These are phyloP conservation scores for Ophiostoma ulmi DNA, from an alignment of 2,329 filamentous ascomycete species.

Conservation along the genomic window DNA sequence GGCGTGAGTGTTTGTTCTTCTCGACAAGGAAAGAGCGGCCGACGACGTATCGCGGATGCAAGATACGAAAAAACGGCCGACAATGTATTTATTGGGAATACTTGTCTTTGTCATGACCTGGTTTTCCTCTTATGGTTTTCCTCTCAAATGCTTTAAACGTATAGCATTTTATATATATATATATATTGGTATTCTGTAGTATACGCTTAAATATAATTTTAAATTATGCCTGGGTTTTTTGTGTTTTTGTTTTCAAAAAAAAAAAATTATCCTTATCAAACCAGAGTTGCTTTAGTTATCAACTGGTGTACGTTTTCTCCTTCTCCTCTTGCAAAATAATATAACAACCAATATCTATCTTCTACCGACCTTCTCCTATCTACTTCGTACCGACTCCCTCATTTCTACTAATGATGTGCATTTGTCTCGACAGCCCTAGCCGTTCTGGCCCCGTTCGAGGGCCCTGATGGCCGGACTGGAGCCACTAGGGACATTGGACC, in stretches of 20 bases:
- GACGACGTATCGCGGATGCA: not conserved
- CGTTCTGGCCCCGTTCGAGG: constrained; percentile 6
- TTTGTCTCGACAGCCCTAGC: constrained; percentile 5
- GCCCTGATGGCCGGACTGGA: constrained; percentile 9
- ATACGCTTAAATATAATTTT: no score
- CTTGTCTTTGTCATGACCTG: not conserved
- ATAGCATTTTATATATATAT: not conserved
- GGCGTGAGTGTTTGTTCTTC: not conserved
- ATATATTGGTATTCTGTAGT: no score
- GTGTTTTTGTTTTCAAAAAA: no score
- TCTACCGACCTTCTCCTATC: not conserved
- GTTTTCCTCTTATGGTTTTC: not conserved
- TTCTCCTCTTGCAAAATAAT: no score
- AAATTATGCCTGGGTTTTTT: no score
- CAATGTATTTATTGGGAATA: not conserved
- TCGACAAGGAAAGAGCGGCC: constrained; percentile 6
- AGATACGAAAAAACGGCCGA: not conserved
- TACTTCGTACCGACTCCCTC: not conserved
- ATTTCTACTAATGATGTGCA: not conserved
- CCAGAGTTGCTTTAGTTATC: no score
- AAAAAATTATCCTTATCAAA: no score
- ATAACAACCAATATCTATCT: no score
- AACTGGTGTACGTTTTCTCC: no score
- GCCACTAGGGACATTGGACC: not conserved
- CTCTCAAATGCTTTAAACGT: not conserved